Evolutionary conservation across 371 early-diverging fungal genomes (phyloP).

Genomic region (Mortierella sp.): DNA sequence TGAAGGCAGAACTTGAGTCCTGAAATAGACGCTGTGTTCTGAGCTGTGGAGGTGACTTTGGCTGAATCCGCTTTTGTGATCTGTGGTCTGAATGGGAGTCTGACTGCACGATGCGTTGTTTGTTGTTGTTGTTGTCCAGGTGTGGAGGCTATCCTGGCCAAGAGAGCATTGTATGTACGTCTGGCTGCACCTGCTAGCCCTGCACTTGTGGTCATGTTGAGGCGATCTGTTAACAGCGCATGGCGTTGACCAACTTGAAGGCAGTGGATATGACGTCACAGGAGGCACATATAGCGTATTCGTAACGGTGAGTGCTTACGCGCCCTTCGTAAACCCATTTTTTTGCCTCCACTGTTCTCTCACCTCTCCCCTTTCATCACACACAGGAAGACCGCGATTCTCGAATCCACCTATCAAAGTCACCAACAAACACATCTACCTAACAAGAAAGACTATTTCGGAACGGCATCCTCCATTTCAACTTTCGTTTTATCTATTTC

Average conservation of each 20-base stretch:
- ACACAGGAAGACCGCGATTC: slow-evolving; percentile 2
- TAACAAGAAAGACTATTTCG: too few species aligned
- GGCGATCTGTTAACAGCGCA: neutral
- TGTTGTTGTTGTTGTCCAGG: neutral
- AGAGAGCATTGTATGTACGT: slow-evolving; percentile 11
- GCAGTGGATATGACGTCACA: neutral
- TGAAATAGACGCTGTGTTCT: slow-evolving; percentile 30
- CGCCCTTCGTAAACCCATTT: neutral
- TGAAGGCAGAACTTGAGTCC: slow-evolving; percentile 52
- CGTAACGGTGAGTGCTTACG: neutral
- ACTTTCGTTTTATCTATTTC: neutral
- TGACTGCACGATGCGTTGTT: neutral
- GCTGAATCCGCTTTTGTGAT: neutral
- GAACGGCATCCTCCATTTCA: too few species aligned
- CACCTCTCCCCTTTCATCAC: too few species aligned
- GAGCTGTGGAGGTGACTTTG: neutral
- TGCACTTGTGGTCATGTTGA: slow-evolving; percentile 6
- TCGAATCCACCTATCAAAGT: too few species aligned
- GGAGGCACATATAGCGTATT: too few species aligned
- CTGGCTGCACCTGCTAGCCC: slow-evolving; percentile 13
- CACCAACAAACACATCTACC: too few species aligned
- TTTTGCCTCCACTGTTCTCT: neutral
- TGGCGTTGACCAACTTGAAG: neutral
- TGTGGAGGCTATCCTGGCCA: slow-evolving; percentile 16
- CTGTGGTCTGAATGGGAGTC: slow-evolving; percentile 22